These are phyloP conservation scores for Apiospora marii DNA, from an alignment of 2,329 filamentous ascomycete genomes.

Conservation along the genomic window DNA sequence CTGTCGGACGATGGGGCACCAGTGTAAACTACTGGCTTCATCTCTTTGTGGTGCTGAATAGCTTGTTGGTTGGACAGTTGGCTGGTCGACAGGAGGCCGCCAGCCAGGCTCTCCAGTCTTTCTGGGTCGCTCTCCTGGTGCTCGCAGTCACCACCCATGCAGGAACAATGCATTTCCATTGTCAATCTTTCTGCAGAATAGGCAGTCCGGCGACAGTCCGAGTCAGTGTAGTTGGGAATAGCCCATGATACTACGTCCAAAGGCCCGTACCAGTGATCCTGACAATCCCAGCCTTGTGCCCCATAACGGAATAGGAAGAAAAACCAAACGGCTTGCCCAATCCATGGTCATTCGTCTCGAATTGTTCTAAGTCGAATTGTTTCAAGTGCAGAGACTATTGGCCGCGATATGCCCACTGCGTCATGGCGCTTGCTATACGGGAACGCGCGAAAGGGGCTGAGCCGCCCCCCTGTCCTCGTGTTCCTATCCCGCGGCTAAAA, in stretches of 20 bases:
- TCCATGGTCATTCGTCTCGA: too few species aligned
- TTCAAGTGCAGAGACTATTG: not conserved
- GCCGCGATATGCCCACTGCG: not conserved
- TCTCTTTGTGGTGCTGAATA: not conserved
- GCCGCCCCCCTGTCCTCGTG: not conserved
- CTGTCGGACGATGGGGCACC: not conserved
- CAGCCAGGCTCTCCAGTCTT: not conserved
- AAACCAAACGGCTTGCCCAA: too few species aligned
- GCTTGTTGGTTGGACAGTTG: not conserved
- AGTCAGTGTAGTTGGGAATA: too few species aligned
- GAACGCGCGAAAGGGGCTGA: not conserved
- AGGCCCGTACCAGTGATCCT: too few species aligned
- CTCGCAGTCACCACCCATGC: not conserved
- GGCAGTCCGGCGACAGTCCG: too few species aligned
- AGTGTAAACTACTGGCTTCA: not conserved
- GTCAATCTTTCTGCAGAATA: not conserved
- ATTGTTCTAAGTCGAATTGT: too few species aligned
- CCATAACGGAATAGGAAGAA: too few species aligned
- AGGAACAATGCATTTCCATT: not conserved
- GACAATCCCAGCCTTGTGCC: too few species aligned
- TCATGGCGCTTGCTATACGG: not conserved
- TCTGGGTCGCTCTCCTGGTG: not conserved
- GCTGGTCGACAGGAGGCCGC: not conserved
- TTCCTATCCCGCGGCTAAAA: not conserved
- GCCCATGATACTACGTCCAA: too few species aligned